Evolutionary conservation across 441 rosid genomes (phyloP).

Genomic region (Biscutella auriculata): DNA sequence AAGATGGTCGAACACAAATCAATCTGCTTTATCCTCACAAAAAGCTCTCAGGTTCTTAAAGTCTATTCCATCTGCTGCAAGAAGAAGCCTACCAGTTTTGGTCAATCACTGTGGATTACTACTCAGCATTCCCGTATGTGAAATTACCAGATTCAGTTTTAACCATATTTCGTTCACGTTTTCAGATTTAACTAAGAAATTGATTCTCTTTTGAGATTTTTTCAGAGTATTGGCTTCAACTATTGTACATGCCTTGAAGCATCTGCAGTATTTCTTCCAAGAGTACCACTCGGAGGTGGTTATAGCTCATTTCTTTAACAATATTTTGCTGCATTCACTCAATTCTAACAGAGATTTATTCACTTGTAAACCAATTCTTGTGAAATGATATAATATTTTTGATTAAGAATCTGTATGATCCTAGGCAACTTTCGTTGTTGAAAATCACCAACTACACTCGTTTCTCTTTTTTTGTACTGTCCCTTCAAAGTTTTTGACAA

Average conservation of each 20-base stretch:
- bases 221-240: constrained; percentile 66
- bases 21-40: constrained; percentile 37
- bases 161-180: background rate
- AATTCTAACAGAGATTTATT: background rate
- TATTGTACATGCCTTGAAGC: constrained; percentile 47
- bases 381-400: constrained; percentile 8
- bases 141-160: background rate
- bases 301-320: constrained; percentile 46
- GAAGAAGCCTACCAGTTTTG: constrained; percentile 76
- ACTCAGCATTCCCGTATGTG: constrained; percentile 68
- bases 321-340: background rate
- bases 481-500: background rate
- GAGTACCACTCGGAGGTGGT: constrained; percentile 89
- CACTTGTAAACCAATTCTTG: background rate
- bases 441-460: constrained; percentile 14
- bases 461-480: background rate
- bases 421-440: background rate
- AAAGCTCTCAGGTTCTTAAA: constrained; percentile 44
- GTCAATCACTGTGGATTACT: constrained; percentile 38
- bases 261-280: constrained; percentile 56
- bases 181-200: background rate
- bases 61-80: constrained; percentile 56
- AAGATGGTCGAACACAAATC: constrained; percentile 6
- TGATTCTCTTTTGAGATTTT: background rate
- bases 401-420: constrained; percentile 18